phyloP scores from a whole-genome alignment of 2,329 filamentous ascomycete genomes.

The Colletotrichum melonis region DNA sequence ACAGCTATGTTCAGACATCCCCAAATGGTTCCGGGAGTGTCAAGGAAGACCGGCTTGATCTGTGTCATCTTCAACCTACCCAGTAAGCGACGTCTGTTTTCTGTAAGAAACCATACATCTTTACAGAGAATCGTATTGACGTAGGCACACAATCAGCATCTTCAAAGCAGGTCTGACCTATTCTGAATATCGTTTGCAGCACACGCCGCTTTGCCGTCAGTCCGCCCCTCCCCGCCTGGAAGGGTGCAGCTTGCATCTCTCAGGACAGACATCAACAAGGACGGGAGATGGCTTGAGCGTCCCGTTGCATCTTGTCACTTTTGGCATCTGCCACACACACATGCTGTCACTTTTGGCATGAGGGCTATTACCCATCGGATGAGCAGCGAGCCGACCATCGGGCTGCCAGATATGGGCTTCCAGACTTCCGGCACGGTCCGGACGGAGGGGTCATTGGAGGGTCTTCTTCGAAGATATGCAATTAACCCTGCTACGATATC shows the following conservation, averaged over 20 bases:
- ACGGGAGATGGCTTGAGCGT: slow-evolving; percentile 3
- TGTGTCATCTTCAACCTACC: neutral
- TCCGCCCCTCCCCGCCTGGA: neutral
- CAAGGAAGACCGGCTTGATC: neutral
- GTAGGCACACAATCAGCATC: no score
- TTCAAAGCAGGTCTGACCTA: neutral
- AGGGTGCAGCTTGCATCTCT: neutral
- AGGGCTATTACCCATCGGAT: neutral
- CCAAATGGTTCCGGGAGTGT: neutral
- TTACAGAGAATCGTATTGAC: no score
- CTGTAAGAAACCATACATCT: neutral
- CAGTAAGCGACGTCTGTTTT: neutral
- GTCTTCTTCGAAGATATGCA: neutral
- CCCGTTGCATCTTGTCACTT: neutral
- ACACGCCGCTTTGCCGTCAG: slow-evolving; percentile 5
- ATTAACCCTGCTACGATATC: neutral
- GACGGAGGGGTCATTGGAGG: neutral
- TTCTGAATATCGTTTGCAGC: slow-evolving; percentile 22
- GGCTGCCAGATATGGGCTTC: neutral
- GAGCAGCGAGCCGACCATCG: neutral
- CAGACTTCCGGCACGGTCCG: slow-evolving; percentile 6
- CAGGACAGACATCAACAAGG: neutral
- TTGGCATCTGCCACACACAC: slow-evolving; percentile 2
- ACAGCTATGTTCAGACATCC: neutral
- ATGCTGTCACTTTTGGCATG: neutral